Percentiles rank a stretch among this genome's conserved stretches.
phyloP scores from a whole-genome alignment of 2,329 filamentous ascomycete genomes.

The Fonsecaea erecta region DNA sequence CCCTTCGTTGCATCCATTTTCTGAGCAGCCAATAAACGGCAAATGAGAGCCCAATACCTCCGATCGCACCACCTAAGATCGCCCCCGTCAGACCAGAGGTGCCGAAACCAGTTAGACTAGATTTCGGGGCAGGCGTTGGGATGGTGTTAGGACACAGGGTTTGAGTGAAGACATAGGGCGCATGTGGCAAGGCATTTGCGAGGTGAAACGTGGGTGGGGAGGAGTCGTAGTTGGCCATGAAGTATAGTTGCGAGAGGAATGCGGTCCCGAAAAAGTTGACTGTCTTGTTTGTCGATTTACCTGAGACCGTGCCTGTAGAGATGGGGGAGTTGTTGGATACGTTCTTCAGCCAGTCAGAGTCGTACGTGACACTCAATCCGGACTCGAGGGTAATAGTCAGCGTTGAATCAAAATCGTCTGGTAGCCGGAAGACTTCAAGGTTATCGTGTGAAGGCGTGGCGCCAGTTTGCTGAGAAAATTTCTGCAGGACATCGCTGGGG shows the following conservation, averaged over 20 bases:
- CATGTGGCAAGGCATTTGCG: slow-evolving; percentile 46
- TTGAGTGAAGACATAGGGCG: slow-evolving; percentile 48
- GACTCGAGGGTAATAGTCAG: slow-evolving; percentile 49
- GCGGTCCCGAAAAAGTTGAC: slow-evolving; percentile 45
- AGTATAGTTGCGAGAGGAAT: slow-evolving; percentile 51
- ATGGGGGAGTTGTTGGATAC: slow-evolving; percentile 38
- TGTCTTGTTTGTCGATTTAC: slow-evolving; percentile 36
- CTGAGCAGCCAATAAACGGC: slow-evolving; percentile 27
- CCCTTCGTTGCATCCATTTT: slow-evolving; percentile 22
- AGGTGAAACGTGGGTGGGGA: slow-evolving; percentile 46
- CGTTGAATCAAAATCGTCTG: slow-evolving; percentile 45
- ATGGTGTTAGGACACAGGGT: slow-evolving; percentile 47
- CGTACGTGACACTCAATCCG: slow-evolving; percentile 48
- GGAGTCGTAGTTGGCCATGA: slow-evolving; percentile 51
- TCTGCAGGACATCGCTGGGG: slow-evolving; percentile 47
- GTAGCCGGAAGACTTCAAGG: slow-evolving; percentile 43
- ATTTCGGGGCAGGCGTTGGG: slow-evolving; percentile 41
- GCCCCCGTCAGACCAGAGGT: slow-evolving; percentile 35
- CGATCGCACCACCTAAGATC: slow-evolving; percentile 41
- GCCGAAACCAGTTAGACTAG: slow-evolving; percentile 27
- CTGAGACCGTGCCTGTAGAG: slow-evolving; percentile 32
- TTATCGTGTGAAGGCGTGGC: slow-evolving; percentile 35
- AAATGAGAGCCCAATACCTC: slow-evolving; percentile 38
- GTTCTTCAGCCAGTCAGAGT: slow-evolving; percentile 45
- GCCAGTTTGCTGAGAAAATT: slow-evolving; percentile 45